Base-by-base conservation (phyloP, 2,329 filamentous ascomycete genomes). In the Niveomyces coronatus region DNA sequence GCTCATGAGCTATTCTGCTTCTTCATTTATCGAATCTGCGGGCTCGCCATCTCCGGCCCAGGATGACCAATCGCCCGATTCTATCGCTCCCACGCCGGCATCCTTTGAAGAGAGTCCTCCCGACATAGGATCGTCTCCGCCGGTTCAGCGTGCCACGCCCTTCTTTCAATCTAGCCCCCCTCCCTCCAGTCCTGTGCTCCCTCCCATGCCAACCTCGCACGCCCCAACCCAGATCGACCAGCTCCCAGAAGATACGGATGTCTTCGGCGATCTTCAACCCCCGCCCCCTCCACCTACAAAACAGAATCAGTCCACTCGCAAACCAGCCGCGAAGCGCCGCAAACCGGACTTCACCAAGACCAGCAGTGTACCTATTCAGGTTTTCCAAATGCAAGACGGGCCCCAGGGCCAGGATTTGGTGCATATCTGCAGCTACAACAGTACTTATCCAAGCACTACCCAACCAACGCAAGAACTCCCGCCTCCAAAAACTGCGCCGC, bases 71-170 rank as follows among this genome's bases (percentile, higher is more conserved):
- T 76, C 73, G 4, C 73, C 73, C 7, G 71, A 75, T 16, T 75
- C 71, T 10, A 48, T 63, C 24, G 69, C 59, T 0, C 67, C 63
- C 11, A 74, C 72, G 2, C 71, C 71, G 5, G 61, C 65, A 23
- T 68, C 64, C 27, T 71, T 75, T 37, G 73, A 68, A 37, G 68
- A 82, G 40, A 93, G 86, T 37, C 82, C 86, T 4, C 78, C 77
- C 34, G 84, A 85, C 38, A 85, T 96, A 49, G 83, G 83, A 2
- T 96, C 91, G 0, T 96, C 89, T 4, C 89, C 89, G 11, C 91
- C 91, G 1, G 70, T 93, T 1, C 77, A 87, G 45, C 72, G 76
- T 46, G 71, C 71, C 26, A 65, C 68, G 20, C 60, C 67, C 30
- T 77, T 67, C 47, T 63, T 70, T 20, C 66, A 56, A 35, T 74